Evolutionary conservation across 768 basidiomycete species (phyloP), one percentile per base, ranked within the genome.

Genomic region (Phlebiopsis gigantea): DNA sequence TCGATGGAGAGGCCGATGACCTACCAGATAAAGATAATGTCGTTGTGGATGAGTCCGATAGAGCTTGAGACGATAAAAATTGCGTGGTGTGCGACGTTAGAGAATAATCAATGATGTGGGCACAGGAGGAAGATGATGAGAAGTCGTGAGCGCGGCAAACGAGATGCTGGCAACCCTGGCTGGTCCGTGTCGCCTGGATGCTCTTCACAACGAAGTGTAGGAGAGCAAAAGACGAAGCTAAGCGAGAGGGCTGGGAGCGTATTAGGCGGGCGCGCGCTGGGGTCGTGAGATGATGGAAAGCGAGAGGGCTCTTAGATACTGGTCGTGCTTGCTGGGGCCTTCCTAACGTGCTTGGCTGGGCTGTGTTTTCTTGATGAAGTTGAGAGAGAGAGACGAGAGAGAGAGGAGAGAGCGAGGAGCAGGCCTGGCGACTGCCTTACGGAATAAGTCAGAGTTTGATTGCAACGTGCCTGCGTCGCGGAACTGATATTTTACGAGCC

Each of bases 381-480:
- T 4, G 15, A 22, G 50, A 51, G 10, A 21, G 50, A 51, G 65
- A 58, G 64, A 66, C 61, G 60, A 66, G 69, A 69, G 68, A 62
- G 66, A 64, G 70, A 73, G 73, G 75, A 70, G 77, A 76, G 73
- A 71, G 71, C 70, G 72, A 69, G 72, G 78, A 76, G 77, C 77
- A 72, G 79, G 81, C 79, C 73, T 75, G 64, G 67, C 69, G 68
- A 67, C 63, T 68, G 71, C 77, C 75, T 69, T 63, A 72, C 78
- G 80, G 76, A 66, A 68, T 65, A 66, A 63, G 68, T 63, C 66
- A 68, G 73, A 73, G 83, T 86, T 84, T 85, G 84, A 86, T 87
- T 76, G 75, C 84, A 87, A 87, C 85, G 85, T 88, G 85, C 81
- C 84, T 79, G 74, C 74, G 72, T 77, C 69, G 73, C 73, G 73